These are phyloP conservation scores for Fusarium euwallaceae DNA, from an alignment of 2,329 filamentous ascomycete genomes.

Conservation along the genomic window DNA sequence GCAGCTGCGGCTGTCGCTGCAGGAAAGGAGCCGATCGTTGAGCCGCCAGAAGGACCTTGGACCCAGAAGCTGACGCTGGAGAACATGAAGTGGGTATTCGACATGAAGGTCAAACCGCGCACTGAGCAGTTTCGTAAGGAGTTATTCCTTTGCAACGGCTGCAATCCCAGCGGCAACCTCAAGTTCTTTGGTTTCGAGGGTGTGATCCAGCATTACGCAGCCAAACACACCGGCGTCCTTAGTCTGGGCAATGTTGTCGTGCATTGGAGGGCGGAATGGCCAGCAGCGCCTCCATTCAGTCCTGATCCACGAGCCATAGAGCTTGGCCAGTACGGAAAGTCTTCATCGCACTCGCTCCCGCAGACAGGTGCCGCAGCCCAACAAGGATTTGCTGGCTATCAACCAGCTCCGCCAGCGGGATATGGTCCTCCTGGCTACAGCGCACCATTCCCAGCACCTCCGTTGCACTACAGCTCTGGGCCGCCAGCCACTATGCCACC, in stretches of 20 bases:
- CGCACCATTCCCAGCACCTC: conserved; percentile 7
- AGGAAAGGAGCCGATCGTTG: conserved; percentile 58
- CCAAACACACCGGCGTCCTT: conserved; percentile 80
- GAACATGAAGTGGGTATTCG: conserved; percentile 89
- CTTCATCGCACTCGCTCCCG: conserved; percentile 8
- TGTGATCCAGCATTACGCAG: conserved; percentile 85
- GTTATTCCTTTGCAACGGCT: conserved; percentile 81
- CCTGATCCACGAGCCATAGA: conserved; percentile 64
- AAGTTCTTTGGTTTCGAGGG: conserved; percentile 83
- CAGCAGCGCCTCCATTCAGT: conserved; percentile 78
- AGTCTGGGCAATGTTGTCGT: conserved; percentile 80
- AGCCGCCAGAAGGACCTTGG: conserved; percentile 66
- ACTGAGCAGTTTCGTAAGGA: conserved; percentile 77
- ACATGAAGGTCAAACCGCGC: conserved; percentile 78
- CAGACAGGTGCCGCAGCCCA: conserved; percentile 4
- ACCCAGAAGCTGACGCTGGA: conserved; percentile 78
- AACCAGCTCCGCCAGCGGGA: conserved; percentile 17
- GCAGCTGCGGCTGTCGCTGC: conserved; percentile 61
- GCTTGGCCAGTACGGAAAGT: conserved; percentile 36
- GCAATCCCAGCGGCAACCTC: conserved; percentile 64
- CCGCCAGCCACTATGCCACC: conserved; percentile 19
- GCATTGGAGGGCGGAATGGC: conserved; percentile 86
- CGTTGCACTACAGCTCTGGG: conserved; percentile 19
- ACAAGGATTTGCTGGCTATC: conserved; percentile 24
- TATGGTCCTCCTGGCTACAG: conserved; percentile 36